Evolutionary conservation across 2,329 filamentous ascomycete genomes (phyloP), one percentile per base, ranked within the genome.

Genomic region (Ophiostoma montium): DNA sequence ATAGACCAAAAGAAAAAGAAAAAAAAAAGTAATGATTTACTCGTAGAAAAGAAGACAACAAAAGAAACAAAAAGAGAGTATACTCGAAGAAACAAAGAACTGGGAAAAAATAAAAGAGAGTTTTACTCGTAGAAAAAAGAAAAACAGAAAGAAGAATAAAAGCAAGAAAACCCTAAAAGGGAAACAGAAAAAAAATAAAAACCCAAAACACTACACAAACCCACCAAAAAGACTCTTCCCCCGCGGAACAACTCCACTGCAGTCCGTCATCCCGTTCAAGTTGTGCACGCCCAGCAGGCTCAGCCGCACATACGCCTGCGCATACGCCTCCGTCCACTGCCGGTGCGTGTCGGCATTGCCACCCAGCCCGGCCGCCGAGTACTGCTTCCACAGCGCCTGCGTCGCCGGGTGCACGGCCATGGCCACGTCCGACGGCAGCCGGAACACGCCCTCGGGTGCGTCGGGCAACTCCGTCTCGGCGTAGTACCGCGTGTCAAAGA

Each of bases 281-380:
- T 76, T 75, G 56, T 72, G 67, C 13, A 77, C 72, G 3, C 74
- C 75, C 11, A 78, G 66, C 3, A 78, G 61, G 30, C 69, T 73
- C 35, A 78, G 63, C n/a, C 74, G 70, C 35, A 75, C 64, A 54
- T 77, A 78, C 18, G 71, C 73, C 32, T 64, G 62, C 1, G 72
- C 66, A 50, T 74, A 78, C 42, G 70, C 71, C 53, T 61, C 36
- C 5, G 47, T 49, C 50, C 70, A 72, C 30, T 61, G 55, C 3
- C 50, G 49, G 49, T 71, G 68, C 0, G 63, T 63, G 5, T 27
- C 33, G 33, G 32, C 32, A 2, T 27, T 15, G 33, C 35, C 32
- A n/a, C 31, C 46, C 12, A 31, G 49, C 3, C 47, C 57, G 5
- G 38, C 49, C 2, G 46, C 56, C 6, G 63, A 59, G 55, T 70